Percentiles rank a stretch among this genome's conserved stretches.
These are phyloP conservation scores for Lecanicillium sp. DNA, from an alignment of 2,329 filamentous ascomycete species.

Conservation along the genomic window DNA sequence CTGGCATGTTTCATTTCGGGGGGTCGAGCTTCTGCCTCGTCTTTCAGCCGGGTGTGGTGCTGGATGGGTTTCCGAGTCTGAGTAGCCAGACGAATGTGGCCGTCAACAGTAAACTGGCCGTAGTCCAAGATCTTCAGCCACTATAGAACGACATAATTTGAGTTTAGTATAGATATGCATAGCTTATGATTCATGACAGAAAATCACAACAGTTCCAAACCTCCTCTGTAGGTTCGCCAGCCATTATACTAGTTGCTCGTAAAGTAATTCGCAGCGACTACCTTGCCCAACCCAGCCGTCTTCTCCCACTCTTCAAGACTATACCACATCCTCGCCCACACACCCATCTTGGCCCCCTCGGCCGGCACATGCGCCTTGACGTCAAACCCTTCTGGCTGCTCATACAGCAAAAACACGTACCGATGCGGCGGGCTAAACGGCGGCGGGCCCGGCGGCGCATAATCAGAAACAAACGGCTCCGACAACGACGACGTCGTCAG, in stretches of 20 bases:
- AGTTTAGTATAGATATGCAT: no score
- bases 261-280: conserved; percentile 6
- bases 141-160: no score
- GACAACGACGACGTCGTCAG: conserved; percentile 5
- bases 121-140: no score
- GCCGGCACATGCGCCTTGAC: conserved; percentile 22
- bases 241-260: conserved; percentile 5
- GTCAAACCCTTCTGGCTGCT: conserved; percentile 27
- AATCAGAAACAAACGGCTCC: conserved; percentile 26
- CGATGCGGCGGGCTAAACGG: conserved; percentile 37
- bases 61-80: conserved; percentile 31
- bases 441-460: conserved; percentile 39
- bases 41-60: conserved; percentile 49
- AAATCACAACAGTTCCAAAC: no score
- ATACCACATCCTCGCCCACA: conserved; percentile 30
- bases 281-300: conserved; percentile 36
- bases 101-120: conserved; percentile 30
- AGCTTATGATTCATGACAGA: no score
- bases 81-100: conserved; percentile 30
- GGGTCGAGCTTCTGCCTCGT: conserved; percentile 63
- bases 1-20: conserved; percentile 76
- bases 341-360: conserved; percentile 25
- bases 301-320: conserved; percentile 35
- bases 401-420: conserved; percentile 41
- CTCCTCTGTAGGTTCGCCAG: no score